Evolutionary conservation across 108 stramenopile genomes (phyloP), one percentile per base, ranked within the genome.

Genomic region (Cylindrotheca closterium): DNA sequence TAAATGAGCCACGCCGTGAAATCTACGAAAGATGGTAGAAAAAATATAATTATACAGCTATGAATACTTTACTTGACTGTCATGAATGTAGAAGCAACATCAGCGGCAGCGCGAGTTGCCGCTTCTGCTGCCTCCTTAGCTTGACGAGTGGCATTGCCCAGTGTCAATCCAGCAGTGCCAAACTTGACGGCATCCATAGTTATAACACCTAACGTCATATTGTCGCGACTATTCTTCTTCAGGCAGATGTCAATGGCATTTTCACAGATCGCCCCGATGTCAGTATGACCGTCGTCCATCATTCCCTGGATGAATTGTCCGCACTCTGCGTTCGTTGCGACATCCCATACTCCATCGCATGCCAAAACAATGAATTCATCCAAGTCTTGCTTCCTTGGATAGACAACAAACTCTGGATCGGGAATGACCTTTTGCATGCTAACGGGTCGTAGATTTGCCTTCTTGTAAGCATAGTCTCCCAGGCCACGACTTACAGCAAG

Each of bases 311-410:
- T 79, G 28, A 93, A 80, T n/a, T 82, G 62, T n/a, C 83, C 85
- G 32, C 92, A 93, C 51, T 88, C 69, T 63, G 93, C 85, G 18
- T 79, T 80, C 15, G 80, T 77, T 32, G 92, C 55, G 21, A 95
- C 91, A 66, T 98, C 97, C 97, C 95, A 98, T 21, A 98, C 71
- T 8, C 97, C 97, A 77, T 98, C 97, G 47, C 94, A 87, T 2
- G 90, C 94, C 45, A 98, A 33, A n/a, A 87, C 71, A 47, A 91
- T 27, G 55, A 88, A 98, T 64, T 94, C 78, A 71, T 96, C 93
- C 26, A 66, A 63, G 10, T 51, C 34, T 21, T 51, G 58, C 58
- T 89, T 81, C 30, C 93, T 77, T 25, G 75, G 63, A 29, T 80
- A 70, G 3, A 84, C 79, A 0, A 80, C 25, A 70, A 92, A 77